A percentile compares a stretch with the other conserved stretches of the same genome.
phyloP scores from a whole-genome alignment of 768 basidiomycete species.

The Guyanaporus albipodus region DNA sequence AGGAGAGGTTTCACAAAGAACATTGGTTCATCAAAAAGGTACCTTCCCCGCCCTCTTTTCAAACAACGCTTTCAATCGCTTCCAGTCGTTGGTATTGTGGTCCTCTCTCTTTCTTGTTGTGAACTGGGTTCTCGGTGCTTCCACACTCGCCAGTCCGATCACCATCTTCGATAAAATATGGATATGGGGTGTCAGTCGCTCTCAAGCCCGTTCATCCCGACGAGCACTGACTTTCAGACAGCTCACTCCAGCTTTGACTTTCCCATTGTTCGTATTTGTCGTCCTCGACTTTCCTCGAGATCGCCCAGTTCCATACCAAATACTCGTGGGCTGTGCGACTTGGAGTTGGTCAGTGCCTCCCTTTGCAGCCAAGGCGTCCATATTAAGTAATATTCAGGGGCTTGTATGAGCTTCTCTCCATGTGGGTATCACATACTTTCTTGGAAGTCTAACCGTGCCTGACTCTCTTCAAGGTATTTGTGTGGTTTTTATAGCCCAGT shows the following conservation, averaged over 20 bases:
- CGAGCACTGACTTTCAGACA: constrained; percentile 14
- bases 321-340: constrained; percentile 50
- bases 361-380: background rate
- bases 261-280: constrained; percentile 63
- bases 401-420: constrained; percentile 54
- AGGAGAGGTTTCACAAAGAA: constrained; percentile 54
- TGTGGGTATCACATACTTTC: constrained; percentile 25
- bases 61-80: constrained; percentile 1
- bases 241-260: constrained; percentile 56
- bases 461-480: constrained; percentile 32
- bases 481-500: constrained; percentile 39
- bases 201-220: constrained; percentile 14
- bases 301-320: constrained; percentile 55
- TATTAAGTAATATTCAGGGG: constrained; percentile 38
- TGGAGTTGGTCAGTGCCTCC: constrained; percentile 55
- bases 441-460: constrained; percentile 7
- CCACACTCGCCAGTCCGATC: constrained; percentile 44
- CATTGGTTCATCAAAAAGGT: constrained; percentile 69
- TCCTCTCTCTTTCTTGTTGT: constrained; percentile 59
- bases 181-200: constrained; percentile 46
- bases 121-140: constrained; percentile 64
- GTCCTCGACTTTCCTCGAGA: constrained; percentile 71
- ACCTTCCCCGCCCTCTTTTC: background rate
- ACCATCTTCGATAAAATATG: constrained; percentile 55
- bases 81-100: constrained; percentile 54